Base-by-base conservation (phyloP, 345 rosid species). In the Eucalyptus sp. region DNA sequence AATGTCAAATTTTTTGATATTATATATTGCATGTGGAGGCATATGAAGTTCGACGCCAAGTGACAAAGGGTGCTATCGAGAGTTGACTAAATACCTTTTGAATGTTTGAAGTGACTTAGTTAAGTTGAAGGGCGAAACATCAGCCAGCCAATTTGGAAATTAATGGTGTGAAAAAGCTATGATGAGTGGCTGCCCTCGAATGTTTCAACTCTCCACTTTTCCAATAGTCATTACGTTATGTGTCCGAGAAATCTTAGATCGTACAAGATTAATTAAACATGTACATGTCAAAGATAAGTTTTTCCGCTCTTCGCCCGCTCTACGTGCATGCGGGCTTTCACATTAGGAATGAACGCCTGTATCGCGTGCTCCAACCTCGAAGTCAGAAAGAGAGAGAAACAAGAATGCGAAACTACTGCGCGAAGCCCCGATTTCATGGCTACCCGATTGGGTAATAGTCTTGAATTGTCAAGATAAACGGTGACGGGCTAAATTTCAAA, bases 61-160 rank as follows among this genome's bases (percentile, higher is more conserved):
- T 18, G 46, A 86, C 27, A 12, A 51, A 86, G 62, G 87, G 87
- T 50, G 48, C 87, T 16, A 14, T 37, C 44, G 9, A 88, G 27
- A 10, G 84, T 76, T 5, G 84, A 76, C 24, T 41, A 41, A 41
- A 41, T 37, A 44, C 48, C 29, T 76, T 76, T 76, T 76, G 84
- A 76, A 76, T 76, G 84, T 37, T 76, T 76, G 48, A 76, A 76
- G 84, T 76, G 84, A 22, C 48, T 24, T 22, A 3, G 48, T 76
- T 41, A 76, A 29, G 84, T 76, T 10, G 84, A 76, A 76, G 46
- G 44, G 44, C 16, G 13, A 41, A 66, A 68, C 79, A 29, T 8
- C 25, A 71, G 89, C 89, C 89, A 88, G 89, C 86, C 89, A 88
- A 68, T 52, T 88, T 88, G 86, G 89, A 88, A 76, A 88, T 41